phyloP scores from a whole-genome alignment of 2,329 filamentous ascomycete species.

The Drechslera avenae region DNA sequence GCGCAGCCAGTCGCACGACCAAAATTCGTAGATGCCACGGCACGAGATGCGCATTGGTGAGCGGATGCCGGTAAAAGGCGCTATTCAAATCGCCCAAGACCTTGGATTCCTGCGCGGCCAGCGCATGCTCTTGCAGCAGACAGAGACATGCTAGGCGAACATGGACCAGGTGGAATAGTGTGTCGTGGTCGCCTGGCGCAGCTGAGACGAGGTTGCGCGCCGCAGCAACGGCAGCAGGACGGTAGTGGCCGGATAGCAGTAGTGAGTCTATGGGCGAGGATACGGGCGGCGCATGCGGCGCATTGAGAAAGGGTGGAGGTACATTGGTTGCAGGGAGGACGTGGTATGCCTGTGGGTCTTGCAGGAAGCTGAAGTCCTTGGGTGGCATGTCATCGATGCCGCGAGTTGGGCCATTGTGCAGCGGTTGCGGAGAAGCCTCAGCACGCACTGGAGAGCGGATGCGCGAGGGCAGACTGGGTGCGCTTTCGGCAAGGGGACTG shows the following conservation, averaged over 20 bases:
- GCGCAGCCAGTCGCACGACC: slow-evolving; percentile 79
- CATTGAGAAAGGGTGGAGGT: slow-evolving; percentile 70
- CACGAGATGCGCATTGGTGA: slow-evolving; percentile 63
- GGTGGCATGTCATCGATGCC: slow-evolving; percentile 48
- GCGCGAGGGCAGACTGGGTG: slow-evolving; percentile 23
- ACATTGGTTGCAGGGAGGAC: slow-evolving; percentile 69
- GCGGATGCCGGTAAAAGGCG: slow-evolving; percentile 55
- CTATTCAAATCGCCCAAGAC: slow-evolving; percentile 66
- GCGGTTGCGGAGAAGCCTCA: slow-evolving; percentile 24
- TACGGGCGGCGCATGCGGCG: slow-evolving; percentile 65
- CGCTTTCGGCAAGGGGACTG: slow-evolving; percentile 31
- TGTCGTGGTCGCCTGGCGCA: slow-evolving; percentile 61
- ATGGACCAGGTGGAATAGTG: slow-evolving; percentile 80
- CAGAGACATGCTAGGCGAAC: slow-evolving; percentile 81
- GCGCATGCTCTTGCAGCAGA: slow-evolving; percentile 68
- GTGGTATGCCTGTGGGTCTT: slow-evolving; percentile 59
- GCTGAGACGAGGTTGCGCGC: slow-evolving; percentile 63
- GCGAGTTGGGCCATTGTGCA: slow-evolving; percentile 24
- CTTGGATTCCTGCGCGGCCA: slow-evolving; percentile 66
- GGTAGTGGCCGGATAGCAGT: slow-evolving; percentile 75
- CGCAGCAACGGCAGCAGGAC: slow-evolving; percentile 73
- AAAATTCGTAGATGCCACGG: slow-evolving; percentile 88
- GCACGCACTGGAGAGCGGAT: slow-evolving; percentile 28
- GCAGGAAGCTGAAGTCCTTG: slow-evolving; percentile 69
- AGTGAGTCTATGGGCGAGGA: slow-evolving; percentile 69